Evolutionary conservation across 2,329 filamentous ascomycete species (phyloP), one percentile per base, ranked within the genome.

Genomic region (Ophiostoma tasmaniense): DNA sequence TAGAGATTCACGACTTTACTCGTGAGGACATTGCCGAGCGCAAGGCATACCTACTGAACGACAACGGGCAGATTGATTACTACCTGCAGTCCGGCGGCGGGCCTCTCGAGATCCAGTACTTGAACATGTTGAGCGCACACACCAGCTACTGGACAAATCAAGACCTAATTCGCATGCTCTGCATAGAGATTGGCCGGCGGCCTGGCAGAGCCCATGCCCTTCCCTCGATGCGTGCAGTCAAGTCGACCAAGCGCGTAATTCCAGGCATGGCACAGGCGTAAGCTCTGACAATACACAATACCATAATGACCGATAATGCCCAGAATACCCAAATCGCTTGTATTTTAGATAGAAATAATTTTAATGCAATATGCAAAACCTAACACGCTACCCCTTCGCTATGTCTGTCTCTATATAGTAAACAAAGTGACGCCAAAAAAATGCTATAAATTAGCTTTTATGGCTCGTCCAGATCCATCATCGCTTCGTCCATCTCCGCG

Each of bases 51-150:
- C 78, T 97, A 8, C 85, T 99, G 3, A 99, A 99, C 74, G 95
- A 99, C 74, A 98, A 98, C 73, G 94, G 93, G 0, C 95, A 99
- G 79, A 89, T 99, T 55, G 95, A 99, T 77, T 99, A 88, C 78
- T 96, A 90, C 74, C 81, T 99, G 66, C 88, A 88, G 66, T 93
- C 92, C 8, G 91, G 92, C 0, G 90, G 91, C 1, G 95, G 95
- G 0, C 90, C 93, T 3, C 81, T 99, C 45, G 95, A 97, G 78
- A 93, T 97, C 30, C 93, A 98, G 79, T 99, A 99, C 76, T 79
- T 98, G 45, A 97, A 96, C 73, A 99, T 99, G 95, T 80, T 99
- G 68, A 91, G 92, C 69, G 95, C 95, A 10, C 95, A 99, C 78
- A 93, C 91, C 69, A 94, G 91, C 76, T 99, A 99, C 78, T 99